Evolutionary conservation across 2,329 filamentous ascomycete species (phyloP).

Genomic region (Aspergillus unguis): DNA sequence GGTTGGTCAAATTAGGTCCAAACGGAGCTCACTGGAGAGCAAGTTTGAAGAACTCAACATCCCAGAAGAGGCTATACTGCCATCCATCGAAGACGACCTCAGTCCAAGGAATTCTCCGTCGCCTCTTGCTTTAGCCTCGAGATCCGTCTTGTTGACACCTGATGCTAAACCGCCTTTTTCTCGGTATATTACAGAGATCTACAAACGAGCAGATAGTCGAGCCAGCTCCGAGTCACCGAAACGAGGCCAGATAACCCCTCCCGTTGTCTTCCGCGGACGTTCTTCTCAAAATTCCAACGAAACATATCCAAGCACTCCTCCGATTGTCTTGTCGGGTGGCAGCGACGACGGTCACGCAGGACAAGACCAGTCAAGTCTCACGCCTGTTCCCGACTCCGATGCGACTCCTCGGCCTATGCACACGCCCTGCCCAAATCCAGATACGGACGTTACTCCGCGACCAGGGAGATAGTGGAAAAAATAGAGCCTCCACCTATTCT

Average conservation of each 20-base stretch:
- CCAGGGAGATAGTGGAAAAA: slow-evolving; percentile 21
- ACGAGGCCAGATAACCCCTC: slow-evolving; percentile 32
- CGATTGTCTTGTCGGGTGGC: slow-evolving; percentile 21
- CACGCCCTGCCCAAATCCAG: slow-evolving; percentile 25
- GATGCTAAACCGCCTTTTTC: slow-evolving; percentile 13
- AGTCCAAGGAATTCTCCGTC: slow-evolving; percentile 24
- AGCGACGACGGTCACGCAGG: slow-evolving; percentile 12
- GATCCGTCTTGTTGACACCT: slow-evolving; percentile 1
- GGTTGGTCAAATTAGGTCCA: slow-evolving; percentile 24
- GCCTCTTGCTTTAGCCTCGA: slow-evolving; percentile 15
- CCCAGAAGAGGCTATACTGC: slow-evolving; percentile 31
- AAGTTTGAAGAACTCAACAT: slow-evolving; percentile 34
- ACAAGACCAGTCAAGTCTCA: slow-evolving; percentile 19
- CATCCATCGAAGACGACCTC: slow-evolving; percentile 27
- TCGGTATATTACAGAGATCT: slow-evolving; percentile 9
- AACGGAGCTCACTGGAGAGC: slow-evolving; percentile 28
- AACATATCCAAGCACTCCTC: slow-evolving; percentile 18
- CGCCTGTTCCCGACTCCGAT: slow-evolving; percentile 28
- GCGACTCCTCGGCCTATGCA: slow-evolving; percentile 34
- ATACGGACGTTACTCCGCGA: slow-evolving; percentile 27
- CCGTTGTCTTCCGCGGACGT: slow-evolving; percentile 18
- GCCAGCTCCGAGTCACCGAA: slow-evolving; percentile 14
- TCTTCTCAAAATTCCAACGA: neutral
- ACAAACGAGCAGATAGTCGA: neutral
- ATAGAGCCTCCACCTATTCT: slow-evolving; percentile 13